Evolutionary conservation across 2,329 filamentous ascomycete genomes (phyloP), one percentile per base, ranked within the genome.

Genomic region (Elsinoe necatrix): DNA sequence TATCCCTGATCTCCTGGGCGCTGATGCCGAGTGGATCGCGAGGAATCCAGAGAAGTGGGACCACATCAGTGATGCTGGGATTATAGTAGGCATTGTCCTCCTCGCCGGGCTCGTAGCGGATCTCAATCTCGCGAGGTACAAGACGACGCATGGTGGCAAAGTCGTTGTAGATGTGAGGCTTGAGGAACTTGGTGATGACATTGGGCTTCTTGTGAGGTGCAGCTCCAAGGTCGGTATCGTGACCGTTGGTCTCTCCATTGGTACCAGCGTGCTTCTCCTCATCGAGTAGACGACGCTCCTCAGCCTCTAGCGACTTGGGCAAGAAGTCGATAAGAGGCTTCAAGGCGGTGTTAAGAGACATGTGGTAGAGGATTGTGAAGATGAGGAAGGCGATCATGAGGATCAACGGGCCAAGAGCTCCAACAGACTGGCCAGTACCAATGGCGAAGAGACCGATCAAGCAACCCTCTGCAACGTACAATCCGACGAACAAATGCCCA

Each of bases 371-470:
- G 1, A 83, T 71, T 1, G 86, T 87, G 69, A 92, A 86, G 62
- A 95, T 66, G 20, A 93, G 75, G 70, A 89, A 85, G 55, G 85
- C 73, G 50, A 92, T 77, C 83, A 91, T 90, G 50, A 93, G 72
- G 25, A 90, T 74, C 64, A 92, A 69, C 0, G 89, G 87, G 0
- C 84, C 85, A 16, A 84, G 74, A 0, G 69, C 69, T 16, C 61
- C 62, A 4, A 64, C 54, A 25, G 72, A 72, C 6, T 83, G 81
- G 1, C 77, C 73, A 5, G 81, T 83, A 29, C 72, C 68, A 52
- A 92, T 82, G 54, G 80, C 86, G 64, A 96, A 91, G 1, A 96
- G 77, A 51, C 90, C 91, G 62, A 95, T 85, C 67, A 96, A 77
- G 69, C 89, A 93, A 27, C 92, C 73, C 61, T 93, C 84, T 1